phyloP scores from a whole-genome alignment of 768 basidiomycete genomes.

The Astraeus odoratus region DNA sequence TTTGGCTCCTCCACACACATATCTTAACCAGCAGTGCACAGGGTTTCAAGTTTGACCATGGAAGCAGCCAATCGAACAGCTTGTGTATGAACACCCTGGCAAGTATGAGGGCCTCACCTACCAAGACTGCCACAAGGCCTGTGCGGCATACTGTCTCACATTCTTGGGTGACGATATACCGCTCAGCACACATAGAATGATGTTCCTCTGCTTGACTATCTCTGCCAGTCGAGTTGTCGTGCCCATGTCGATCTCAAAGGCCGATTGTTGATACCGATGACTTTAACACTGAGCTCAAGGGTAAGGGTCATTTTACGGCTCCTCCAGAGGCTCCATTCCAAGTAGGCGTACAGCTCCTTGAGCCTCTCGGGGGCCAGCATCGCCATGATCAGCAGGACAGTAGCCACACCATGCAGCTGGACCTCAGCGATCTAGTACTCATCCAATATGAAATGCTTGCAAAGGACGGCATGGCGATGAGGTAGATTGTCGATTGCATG shows the following conservation, averaged over 20 bases:
- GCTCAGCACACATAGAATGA: slow-evolving; percentile 86
- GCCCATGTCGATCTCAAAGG: slow-evolving; percentile 94
- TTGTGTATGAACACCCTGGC: slow-evolving; percentile 75
- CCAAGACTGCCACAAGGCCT: slow-evolving; percentile 86
- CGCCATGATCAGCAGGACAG: slow-evolving; percentile 92
- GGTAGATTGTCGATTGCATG: slow-evolving; percentile 77
- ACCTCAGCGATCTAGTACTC: slow-evolving; percentile 95
- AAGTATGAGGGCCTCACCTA: slow-evolving; percentile 96
- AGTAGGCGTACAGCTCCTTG: slow-evolving; percentile 72
- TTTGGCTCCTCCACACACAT: slow-evolving; percentile 76
- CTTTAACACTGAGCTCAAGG: slow-evolving; percentile 77
- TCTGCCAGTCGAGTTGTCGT: slow-evolving; percentile 88
- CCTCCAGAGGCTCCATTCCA: slow-evolving; percentile 97
- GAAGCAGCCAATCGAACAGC: slow-evolving; percentile 52
- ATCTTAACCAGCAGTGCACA: slow-evolving; percentile 82
- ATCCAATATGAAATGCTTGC: slow-evolving; percentile 96
- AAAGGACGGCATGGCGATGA: slow-evolving; percentile 91
- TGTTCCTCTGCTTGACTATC: slow-evolving; percentile 70
- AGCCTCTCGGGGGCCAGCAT: slow-evolving; percentile 77
- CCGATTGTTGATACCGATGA: slow-evolving; percentile 97
- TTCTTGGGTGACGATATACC: slow-evolving; percentile 79
- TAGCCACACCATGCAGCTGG: slow-evolving; percentile 92
- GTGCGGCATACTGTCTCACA: slow-evolving; percentile 72
- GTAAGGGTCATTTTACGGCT: slow-evolving; percentile 85
- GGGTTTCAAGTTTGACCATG: too few relatives aligned